phyloP scores from a whole-genome alignment of 202 grass and related monocot species.

The Hordeum pubiflorum region DNA sequence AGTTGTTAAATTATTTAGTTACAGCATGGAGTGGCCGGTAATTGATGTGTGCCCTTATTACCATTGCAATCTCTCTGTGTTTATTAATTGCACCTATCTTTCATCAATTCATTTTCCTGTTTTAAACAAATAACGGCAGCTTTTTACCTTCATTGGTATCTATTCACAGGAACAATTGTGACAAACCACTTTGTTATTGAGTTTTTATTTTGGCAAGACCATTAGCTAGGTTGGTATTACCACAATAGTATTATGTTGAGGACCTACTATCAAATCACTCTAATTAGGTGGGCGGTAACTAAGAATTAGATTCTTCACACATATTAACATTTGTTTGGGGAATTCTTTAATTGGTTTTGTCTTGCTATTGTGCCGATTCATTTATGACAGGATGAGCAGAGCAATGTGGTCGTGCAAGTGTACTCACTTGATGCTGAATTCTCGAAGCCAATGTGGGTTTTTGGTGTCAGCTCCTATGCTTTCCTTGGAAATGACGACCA shows the following conservation, averaged over 20 bases:
- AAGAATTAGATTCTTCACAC: background rate
- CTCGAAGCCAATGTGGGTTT: conserved; percentile 80
- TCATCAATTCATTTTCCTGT: background rate
- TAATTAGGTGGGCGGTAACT: background rate
- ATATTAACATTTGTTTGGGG: background rate
- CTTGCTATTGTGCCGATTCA: background rate
- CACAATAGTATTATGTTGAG: background rate
- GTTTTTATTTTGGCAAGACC: background rate
- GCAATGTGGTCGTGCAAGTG: conserved; percentile 41
- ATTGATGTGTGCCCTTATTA: background rate
- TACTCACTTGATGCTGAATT: conserved; percentile 92
- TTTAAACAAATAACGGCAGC: background rate
- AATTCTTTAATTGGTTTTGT: background rate
- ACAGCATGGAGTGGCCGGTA: background rate
- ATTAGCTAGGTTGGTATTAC: background rate
- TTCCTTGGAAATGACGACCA: conserved; percentile 42
- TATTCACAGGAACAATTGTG: background rate
- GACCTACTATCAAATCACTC: background rate
- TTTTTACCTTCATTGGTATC: background rate
- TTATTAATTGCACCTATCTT: background rate
- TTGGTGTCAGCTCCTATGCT: conserved; percentile 85
- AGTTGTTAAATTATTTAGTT: background rate
- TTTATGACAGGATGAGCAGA: conserved; percentile 49
- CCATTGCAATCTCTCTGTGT: background rate
- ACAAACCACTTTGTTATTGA: background rate